phyloP scores from a whole-genome alignment of 441 rosid species.

The Gossypium schwendimanii region DNA sequence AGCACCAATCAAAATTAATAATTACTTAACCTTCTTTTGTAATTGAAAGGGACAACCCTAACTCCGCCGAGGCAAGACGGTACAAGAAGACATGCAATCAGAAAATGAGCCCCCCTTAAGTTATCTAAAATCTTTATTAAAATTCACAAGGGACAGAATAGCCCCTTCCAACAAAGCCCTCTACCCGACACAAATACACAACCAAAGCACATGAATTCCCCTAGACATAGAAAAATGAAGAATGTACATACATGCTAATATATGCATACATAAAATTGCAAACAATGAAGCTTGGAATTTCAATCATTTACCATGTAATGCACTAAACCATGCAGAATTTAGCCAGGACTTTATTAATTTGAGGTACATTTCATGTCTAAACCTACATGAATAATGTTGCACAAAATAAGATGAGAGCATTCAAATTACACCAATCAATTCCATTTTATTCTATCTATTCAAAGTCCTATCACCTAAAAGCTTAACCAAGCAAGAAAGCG shows the following conservation, averaged over 20 bases:
- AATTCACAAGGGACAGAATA: neutral
- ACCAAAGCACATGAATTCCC: neutral
- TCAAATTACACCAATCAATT: no score
- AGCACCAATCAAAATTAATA: neutral
- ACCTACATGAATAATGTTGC: no score
- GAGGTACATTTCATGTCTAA: neutral
- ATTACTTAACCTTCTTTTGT: neutral
- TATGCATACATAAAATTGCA: neutral
- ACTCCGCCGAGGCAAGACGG: neutral
- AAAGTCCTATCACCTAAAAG: no score
- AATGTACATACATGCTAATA: no score
- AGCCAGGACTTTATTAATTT: neutral
- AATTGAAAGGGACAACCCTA: neutral
- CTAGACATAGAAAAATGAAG: neutral
- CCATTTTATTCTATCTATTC: no score
- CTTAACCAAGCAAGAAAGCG: no score
- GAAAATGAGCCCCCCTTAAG: neutral
- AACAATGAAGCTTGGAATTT: neutral
- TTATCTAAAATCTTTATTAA: slow-evolving; percentile 1
- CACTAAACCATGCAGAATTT: neutral
- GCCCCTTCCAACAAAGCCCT: neutral
- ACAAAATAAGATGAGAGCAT: no score
- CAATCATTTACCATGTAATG: neutral
- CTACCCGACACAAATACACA: neutral
- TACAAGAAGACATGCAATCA: neutral